Evolutionary conservation across 1,284 basidiomycete genomes (phyloP).

Genomic region (Cystobasidium pallidum): DNA sequence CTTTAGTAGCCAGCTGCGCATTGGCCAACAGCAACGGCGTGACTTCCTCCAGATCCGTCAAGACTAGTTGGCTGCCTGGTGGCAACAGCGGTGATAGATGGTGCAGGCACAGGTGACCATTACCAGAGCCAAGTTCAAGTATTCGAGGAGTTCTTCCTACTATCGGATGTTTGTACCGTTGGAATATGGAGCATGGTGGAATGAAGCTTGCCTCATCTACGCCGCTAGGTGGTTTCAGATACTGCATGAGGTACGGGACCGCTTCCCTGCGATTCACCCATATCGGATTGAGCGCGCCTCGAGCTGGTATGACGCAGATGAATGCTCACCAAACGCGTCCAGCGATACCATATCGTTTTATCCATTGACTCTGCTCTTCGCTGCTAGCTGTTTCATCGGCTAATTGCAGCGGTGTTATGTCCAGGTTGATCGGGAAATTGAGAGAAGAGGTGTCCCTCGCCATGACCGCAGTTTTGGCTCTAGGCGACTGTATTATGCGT

Average conservation of each 20-base stretch:
- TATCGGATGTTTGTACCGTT: neutral
- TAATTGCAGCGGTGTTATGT: slow-evolving; percentile 23
- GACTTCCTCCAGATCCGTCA: slow-evolving; percentile 37
- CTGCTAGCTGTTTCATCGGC: neutral
- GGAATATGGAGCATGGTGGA: slow-evolving; percentile 36
- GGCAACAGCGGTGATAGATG: slow-evolving; percentile 23
- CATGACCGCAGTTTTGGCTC: neutral
- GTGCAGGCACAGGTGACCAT: slow-evolving; percentile 30
- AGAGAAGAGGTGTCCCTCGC: neutral
- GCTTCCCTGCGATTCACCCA: slow-evolving; percentile 28
- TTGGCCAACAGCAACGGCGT: slow-evolving; percentile 24
- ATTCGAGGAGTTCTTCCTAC: slow-evolving; percentile 2
- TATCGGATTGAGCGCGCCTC: neutral
- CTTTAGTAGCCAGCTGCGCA: neutral
- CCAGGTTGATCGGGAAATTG: slow-evolving; percentile 32
- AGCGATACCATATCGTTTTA: slow-evolving; percentile 37
- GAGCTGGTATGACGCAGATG: neutral
- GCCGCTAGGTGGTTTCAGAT: slow-evolving; percentile 22
- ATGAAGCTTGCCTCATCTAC: slow-evolving; percentile 1
- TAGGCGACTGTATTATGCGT: neutral
- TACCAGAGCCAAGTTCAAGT: slow-evolving; percentile 40
- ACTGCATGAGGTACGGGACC: slow-evolving; percentile 32
- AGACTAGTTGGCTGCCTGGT: slow-evolving; percentile 11
- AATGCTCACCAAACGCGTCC: slow-evolving; percentile 32
- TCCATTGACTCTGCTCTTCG: slow-evolving; percentile 27